A percentile compares a stretch with the other conserved stretches of the same genome.
Conservation (phyloP, 2,329 filamentous ascomycete genomes). For the Chaetoscypha palmicola region DNA sequence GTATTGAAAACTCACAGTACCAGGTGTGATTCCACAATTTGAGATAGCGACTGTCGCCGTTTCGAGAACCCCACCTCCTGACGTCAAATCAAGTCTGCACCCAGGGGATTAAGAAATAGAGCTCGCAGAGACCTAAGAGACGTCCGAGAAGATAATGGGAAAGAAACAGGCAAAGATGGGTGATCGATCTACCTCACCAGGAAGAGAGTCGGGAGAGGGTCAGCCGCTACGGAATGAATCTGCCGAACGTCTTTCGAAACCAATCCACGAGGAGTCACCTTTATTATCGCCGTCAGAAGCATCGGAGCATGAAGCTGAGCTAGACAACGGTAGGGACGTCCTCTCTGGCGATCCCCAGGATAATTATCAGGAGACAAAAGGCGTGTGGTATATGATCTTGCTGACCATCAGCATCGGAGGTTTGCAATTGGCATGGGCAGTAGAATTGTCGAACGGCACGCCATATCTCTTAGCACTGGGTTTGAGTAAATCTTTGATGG, state of each 20-base stretch:
- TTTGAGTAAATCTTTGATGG: slow-evolving; percentile 75
- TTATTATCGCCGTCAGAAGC: slow-evolving; percentile 38
- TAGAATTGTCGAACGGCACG: slow-evolving; percentile 89
- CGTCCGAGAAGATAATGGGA: background rate
- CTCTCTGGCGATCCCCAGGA: slow-evolving; percentile 38
- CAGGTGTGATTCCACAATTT: too few species aligned
- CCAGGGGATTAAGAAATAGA: too few species aligned
- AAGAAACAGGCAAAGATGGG: too few species aligned
- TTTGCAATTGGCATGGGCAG: slow-evolving; percentile 91
- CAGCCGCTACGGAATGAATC: slow-evolving; percentile 17
- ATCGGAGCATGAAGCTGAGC: slow-evolving; percentile 33
- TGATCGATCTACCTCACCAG: too few species aligned
- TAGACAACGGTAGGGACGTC: slow-evolving; percentile 31
- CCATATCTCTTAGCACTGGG: slow-evolving; percentile 75
- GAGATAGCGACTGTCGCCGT: too few species aligned
- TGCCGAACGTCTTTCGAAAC: slow-evolving; percentile 20
- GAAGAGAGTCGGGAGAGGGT: slow-evolving; percentile 6
- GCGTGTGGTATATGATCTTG: slow-evolving; percentile 76
- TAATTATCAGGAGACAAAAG: slow-evolving; percentile 62
- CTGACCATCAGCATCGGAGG: slow-evolving; percentile 83
- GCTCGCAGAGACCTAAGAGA: too few species aligned
- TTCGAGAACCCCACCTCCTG: background rate
- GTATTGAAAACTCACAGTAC: too few species aligned
- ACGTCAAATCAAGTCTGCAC: background rate
- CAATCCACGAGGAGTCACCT: slow-evolving; percentile 41